Conservation (phyloP, 2,329 filamentous ascomycete genomes). For the Colletotrichum chrysophilum region DNA sequence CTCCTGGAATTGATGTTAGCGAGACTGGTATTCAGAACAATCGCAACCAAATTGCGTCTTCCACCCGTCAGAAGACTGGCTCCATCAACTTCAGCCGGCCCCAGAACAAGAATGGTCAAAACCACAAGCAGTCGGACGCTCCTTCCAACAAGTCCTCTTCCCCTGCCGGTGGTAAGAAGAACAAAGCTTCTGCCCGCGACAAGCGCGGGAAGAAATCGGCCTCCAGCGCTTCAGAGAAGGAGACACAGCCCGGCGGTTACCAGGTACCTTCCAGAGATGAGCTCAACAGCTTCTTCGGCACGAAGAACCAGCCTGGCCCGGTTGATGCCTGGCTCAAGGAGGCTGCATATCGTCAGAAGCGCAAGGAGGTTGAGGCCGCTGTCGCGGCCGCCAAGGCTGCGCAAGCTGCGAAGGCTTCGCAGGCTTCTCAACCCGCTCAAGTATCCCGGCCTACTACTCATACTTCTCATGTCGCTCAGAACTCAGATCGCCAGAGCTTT, state of each 20-base stretch:
- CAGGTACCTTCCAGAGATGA: not conserved
- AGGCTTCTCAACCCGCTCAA: not conserved
- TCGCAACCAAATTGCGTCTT: not conserved
- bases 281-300: not conserved
- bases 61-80: not conserved
- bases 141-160: not conserved
- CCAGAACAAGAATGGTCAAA: not conserved
- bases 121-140: not conserved
- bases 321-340: not conserved
- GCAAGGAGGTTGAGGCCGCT: not conserved
- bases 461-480: not conserved
- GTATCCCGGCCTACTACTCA: not conserved
- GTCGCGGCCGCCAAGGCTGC: not conserved
- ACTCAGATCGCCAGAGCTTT: not conserved
- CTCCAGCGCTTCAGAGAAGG: not conserved
- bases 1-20: not conserved
- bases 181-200: not conserved
- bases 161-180: not conserved
- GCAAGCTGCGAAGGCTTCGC: not conserved
- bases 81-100: conserved; percentile 16
- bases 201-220: not conserved
- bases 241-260: not conserved
- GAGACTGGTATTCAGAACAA: not conserved
- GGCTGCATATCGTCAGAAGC: not conserved
- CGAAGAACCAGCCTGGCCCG: not conserved